phyloP scores from a whole-genome alignment of 495 filamentous ascomycete genomes.

The Lentithecium fluviatile region DNA sequence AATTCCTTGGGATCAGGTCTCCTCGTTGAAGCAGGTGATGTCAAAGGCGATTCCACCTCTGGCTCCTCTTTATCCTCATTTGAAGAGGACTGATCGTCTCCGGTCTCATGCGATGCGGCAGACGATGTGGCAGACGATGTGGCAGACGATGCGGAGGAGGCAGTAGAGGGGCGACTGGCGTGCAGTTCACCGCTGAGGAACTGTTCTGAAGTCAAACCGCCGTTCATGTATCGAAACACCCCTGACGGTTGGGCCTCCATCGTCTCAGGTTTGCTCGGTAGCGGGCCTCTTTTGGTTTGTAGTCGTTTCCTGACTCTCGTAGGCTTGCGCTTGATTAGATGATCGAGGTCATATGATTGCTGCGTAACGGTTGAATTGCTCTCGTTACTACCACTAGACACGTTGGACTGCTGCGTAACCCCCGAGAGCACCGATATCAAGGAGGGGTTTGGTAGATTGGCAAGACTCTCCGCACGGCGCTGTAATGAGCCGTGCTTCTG shows the following conservation, averaged over 20 bases:
- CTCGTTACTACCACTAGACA: conserved; percentile 43
- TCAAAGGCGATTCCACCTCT: background rate
- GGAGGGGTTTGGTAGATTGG: conserved; percentile 40
- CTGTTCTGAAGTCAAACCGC: conserved; percentile 16
- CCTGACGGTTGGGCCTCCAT: conserved; percentile 20
- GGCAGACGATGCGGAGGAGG: conserved; percentile 11
- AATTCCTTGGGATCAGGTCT: conserved; percentile 1
- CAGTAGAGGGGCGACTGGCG: conserved; percentile 5
- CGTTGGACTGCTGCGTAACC: conserved; percentile 37
- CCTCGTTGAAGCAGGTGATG: conserved; percentile 5
- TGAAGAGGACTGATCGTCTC: conserved; percentile 17
- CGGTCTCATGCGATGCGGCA: conserved; percentile 4
- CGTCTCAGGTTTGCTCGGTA: background rate
- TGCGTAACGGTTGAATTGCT: conserved; percentile 46
- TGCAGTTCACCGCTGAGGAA: conserved; percentile 2
- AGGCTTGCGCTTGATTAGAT: conserved; percentile 14
- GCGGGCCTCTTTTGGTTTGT: conserved; percentile 13
- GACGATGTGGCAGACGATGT: conserved; percentile 19
- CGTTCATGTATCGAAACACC: conserved; percentile 42
- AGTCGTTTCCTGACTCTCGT: conserved; percentile 22
- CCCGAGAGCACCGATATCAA: conserved; percentile 41
- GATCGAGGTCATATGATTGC: conserved; percentile 37
- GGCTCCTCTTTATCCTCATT: background rate
- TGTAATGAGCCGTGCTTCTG: conserved; percentile 34
- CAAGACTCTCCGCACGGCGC: conserved; percentile 33